Evolutionary conservation across 2,329 filamentous ascomycete species (phyloP).

Genomic region (Trichothecium roseum): DNA sequence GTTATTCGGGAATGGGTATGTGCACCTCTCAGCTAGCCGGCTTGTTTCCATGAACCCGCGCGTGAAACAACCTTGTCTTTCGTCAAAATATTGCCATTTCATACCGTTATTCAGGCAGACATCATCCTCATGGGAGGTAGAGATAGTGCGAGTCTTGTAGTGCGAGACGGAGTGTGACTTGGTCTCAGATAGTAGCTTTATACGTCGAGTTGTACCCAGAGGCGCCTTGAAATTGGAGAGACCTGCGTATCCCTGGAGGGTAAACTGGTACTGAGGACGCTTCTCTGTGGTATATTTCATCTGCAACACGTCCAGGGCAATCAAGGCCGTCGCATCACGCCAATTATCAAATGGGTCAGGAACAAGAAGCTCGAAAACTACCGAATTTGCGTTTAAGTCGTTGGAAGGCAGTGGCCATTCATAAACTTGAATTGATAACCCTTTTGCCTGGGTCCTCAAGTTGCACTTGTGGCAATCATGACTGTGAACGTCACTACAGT

Average conservation of each 20-base stretch:
- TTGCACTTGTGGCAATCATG: not conserved
- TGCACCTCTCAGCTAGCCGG: too few species aligned
- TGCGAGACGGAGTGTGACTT: too few species aligned
- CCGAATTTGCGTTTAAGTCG: conserved; percentile 22
- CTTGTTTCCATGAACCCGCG: too few species aligned
- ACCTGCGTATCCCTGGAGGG: too few species aligned
- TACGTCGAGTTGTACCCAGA: too few species aligned
- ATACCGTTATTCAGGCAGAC: conserved; percentile 28
- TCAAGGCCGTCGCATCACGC: conserved; percentile 32
- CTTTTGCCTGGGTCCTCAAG: conserved; percentile 14
- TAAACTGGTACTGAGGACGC: too few species aligned
- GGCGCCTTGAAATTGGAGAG: too few species aligned
- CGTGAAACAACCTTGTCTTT: too few species aligned
- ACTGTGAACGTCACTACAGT: not conserved
- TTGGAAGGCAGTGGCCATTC: conserved; percentile 44
- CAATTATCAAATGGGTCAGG: conserved; percentile 31
- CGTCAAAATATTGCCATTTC: conserved; percentile 26
- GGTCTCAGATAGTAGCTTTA: too few species aligned
- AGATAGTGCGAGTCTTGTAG: too few species aligned
- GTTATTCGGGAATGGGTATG: too few species aligned
- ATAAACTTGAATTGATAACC: conserved; percentile 33
- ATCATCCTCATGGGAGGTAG: not conserved
- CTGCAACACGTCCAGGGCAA: conserved; percentile 15
- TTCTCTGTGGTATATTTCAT: too few species aligned
- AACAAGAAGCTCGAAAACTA: conserved; percentile 40